Evolutionary conservation across 129 eudicot genomes (phyloP).

Genomic region (Lonicera japonica): DNA sequence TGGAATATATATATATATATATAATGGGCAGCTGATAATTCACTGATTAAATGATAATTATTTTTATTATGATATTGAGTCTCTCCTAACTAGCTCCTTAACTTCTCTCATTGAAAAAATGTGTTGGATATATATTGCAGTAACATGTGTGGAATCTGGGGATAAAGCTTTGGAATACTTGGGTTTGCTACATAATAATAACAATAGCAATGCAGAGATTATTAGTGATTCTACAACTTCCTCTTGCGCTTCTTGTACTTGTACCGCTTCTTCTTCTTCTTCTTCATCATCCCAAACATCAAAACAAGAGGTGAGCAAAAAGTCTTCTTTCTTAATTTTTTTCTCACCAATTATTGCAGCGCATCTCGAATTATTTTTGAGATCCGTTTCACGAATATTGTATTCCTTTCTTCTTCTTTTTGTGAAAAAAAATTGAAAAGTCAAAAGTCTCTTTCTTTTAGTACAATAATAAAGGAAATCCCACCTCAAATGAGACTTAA

Average conservation of each 20-base stretch:
- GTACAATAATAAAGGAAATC: no score
- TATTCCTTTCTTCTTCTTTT: background rate
- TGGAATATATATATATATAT: background rate
- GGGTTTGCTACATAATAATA: slow-evolving; percentile 24
- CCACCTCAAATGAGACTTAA: no score
- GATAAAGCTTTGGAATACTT: slow-evolving; percentile 38
- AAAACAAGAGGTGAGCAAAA: slow-evolving; percentile 23
- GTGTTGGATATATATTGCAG: slow-evolving; percentile 13
- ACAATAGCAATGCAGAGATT: background rate
- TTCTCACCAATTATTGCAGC: background rate
- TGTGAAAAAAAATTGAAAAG: no score
- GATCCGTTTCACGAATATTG: no score
- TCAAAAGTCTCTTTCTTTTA: no score
- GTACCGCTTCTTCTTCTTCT: background rate
- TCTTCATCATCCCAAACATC: slow-evolving; percentile 1
- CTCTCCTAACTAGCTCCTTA: no score
- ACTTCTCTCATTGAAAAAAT: no score
- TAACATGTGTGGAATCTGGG: slow-evolving; percentile 41
- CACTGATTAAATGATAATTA: no score
- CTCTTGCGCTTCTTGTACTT: background rate
- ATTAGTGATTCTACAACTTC: background rate
- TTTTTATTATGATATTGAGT: no score
- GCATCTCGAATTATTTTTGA: background rate
- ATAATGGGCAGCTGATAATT: no score
- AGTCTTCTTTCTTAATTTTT: background rate